Evolutionary conservation across 495 filamentous ascomycete genomes (phyloP).

Genomic region (Penicillium lagena): DNA sequence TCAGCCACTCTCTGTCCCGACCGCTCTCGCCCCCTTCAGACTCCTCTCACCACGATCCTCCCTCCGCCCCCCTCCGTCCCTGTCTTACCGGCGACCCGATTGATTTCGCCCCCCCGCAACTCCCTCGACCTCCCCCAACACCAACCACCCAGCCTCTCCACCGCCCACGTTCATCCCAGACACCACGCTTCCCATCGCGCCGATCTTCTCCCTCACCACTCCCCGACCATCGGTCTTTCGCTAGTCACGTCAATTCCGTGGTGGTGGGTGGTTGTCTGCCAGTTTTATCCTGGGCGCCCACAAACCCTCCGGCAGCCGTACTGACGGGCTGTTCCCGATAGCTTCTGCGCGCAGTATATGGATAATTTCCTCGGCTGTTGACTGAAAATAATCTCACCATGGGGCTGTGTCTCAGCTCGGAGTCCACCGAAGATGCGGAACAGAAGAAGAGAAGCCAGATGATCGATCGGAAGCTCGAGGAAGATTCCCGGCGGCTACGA

Average conservation of each 20-base stretch:
- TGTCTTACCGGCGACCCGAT: neutral
- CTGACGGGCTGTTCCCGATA: conserved; percentile 20
- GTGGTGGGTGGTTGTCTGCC: conserved; percentile 14
- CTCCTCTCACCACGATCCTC: neutral
- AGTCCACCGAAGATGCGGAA: conserved; percentile 71
- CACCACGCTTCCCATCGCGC: neutral
- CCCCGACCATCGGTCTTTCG: neutral
- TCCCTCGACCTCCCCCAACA: conserved; percentile 6
- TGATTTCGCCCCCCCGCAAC: conserved; percentile 6
- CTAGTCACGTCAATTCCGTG: conserved; percentile 6
- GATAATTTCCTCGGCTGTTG: conserved; percentile 15
- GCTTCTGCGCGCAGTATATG: conserved; percentile 21
- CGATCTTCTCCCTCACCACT: conserved; percentile 4
- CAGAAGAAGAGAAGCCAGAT: conserved; percentile 89
- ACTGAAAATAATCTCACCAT: conserved; percentile 40
- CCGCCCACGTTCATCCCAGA: neutral
- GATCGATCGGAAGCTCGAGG: conserved; percentile 88
- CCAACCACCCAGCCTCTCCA: conserved; percentile 1
- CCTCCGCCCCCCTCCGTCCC: neutral
- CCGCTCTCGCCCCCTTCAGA: neutral
- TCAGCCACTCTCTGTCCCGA: neutral
- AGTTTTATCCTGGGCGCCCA: neutral
- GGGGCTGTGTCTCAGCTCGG: conserved; percentile 84
- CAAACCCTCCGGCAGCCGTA: conserved; percentile 9
- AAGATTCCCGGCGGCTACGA: conserved; percentile 82